Percentiles rank a stretch among this genome's conserved stretches.
Conservation (phyloP, 1,139 yeast species). For the Suhomyces ambrosiae region DNA sequence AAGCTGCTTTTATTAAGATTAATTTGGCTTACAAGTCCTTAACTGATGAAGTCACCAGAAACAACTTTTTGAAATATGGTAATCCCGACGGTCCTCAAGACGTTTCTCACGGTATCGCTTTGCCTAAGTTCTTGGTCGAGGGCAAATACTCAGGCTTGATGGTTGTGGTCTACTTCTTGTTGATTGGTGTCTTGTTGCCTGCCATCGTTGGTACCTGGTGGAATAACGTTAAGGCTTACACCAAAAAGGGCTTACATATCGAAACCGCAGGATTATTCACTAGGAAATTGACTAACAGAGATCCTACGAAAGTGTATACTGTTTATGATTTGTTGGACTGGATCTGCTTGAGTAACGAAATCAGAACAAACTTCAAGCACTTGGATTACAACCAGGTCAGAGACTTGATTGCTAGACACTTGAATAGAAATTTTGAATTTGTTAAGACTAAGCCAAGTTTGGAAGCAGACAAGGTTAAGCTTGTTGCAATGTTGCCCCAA, state of each 20-base stretch:
- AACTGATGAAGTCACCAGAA: constrained; percentile 84
- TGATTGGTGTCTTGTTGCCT: constrained; percentile 82
- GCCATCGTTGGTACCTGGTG: constrained; percentile 86
- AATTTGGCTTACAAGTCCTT: constrained; percentile 93
- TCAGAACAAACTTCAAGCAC: constrained; percentile 40
- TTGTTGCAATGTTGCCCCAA: constrained; percentile 65
- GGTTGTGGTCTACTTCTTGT: constrained; percentile 61
- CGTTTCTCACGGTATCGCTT: constrained; percentile 92
- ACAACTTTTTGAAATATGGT: constrained; percentile 84
- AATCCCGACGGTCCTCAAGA: constrained; percentile 99
- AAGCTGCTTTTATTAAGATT: constrained; percentile 76
- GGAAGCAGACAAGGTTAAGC: constrained; percentile 52
- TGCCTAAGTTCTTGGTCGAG: constrained; percentile 89
- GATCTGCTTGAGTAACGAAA: constrained; percentile 68
- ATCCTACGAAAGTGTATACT: constrained; percentile 73
- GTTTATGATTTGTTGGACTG: constrained; percentile 61
- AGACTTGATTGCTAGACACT: constrained; percentile 55
- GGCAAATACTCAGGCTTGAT: constrained; percentile 74
- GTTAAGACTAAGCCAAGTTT: constrained; percentile 19
- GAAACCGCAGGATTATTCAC: constrained; percentile 77
- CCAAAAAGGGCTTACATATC: constrained; percentile 81
- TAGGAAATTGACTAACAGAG: constrained; percentile 65
- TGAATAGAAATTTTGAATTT: constrained; percentile 49
- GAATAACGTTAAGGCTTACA: constrained; percentile 77
- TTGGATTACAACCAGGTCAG: constrained; percentile 51